Evolutionary conservation across 2,329 filamentous ascomycete species (phyloP).

Genomic region (Sclerotinia borealis): DNA sequence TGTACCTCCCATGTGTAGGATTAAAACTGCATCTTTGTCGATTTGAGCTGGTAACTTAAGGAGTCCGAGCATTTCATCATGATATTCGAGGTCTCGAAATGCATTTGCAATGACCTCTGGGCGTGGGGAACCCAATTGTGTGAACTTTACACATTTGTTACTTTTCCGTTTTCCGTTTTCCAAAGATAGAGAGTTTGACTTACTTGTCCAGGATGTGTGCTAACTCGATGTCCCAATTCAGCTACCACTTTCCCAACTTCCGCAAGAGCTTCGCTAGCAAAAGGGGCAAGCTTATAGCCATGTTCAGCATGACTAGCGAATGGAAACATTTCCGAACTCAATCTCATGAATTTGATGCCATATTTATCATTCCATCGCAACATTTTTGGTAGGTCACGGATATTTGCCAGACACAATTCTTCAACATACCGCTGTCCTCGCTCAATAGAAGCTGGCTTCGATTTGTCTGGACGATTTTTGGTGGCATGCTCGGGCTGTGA

Average conservation of each 20-base stretch:
- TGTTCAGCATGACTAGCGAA: slow-evolving; percentile 86
- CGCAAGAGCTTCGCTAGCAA: slow-evolving; percentile 70
- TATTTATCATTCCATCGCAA: slow-evolving; percentile 88
- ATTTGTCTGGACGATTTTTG: slow-evolving; percentile 79
- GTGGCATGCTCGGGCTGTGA: slow-evolving; percentile 71
- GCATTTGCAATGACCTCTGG: slow-evolving; percentile 70
- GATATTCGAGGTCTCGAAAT: slow-evolving; percentile 78
- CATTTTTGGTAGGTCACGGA: slow-evolving; percentile 78
- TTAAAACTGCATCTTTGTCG: slow-evolving; percentile 85
- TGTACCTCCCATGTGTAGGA: slow-evolving; percentile 85
- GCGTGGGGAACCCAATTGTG: slow-evolving; percentile 80
- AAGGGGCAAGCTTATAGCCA: slow-evolving; percentile 78
- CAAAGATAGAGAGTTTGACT: neutral
- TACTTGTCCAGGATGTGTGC: slow-evolving; percentile 76
- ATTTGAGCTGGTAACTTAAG: slow-evolving; percentile 71
- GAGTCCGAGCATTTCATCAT: slow-evolving; percentile 75
- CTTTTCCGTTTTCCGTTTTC: neutral
- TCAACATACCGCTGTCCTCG: slow-evolving; percentile 71
- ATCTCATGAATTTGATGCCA: slow-evolving; percentile 83
- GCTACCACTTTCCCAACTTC: slow-evolving; percentile 72
- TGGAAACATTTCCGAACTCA: slow-evolving; percentile 95
- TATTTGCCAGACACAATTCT: slow-evolving; percentile 72
- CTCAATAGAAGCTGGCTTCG: slow-evolving; percentile 57
- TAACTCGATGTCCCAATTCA: slow-evolving; percentile 75
- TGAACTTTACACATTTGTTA: slow-evolving; percentile 48